Conservation (phyloP, 306 rosid species). For the Cicer pinnatifidum region DNA sequence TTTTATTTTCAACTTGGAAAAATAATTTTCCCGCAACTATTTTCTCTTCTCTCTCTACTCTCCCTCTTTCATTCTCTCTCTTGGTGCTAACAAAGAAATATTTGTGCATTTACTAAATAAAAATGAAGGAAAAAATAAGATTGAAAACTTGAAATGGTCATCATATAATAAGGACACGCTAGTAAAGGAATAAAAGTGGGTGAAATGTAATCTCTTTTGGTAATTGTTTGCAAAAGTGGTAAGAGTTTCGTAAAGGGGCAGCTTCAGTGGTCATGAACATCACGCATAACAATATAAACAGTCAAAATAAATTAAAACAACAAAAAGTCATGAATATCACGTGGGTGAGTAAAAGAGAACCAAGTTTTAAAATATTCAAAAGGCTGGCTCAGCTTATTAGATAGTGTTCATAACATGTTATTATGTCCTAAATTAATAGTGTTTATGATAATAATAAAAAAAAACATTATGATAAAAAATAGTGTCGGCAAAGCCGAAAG, state of each 20-base stretch:
- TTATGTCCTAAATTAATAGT: not conserved
- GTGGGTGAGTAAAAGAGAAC: constrained; percentile 15
- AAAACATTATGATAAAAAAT: not conserved
- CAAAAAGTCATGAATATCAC: constrained; percentile 41
- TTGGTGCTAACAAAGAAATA: too few relatives aligned
- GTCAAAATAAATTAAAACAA: not conserved
- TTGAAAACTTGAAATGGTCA: too few relatives aligned
- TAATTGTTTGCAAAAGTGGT: not conserved
- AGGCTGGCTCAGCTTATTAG: not conserved
- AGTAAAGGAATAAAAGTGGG: not conserved
- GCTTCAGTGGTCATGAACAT: constrained; percentile 34
- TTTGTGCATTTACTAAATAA: too few relatives aligned
- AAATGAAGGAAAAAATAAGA: too few relatives aligned
- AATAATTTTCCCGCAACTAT: too few relatives aligned
- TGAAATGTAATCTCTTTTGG: not conserved
- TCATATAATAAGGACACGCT: too few relatives aligned
- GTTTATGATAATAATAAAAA: not conserved
- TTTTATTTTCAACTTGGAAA: too few relatives aligned
- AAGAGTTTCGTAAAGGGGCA: constrained; percentile 24
- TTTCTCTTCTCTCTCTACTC: too few relatives aligned
- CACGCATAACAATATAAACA: constrained; percentile 5
- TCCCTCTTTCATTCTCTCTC: too few relatives aligned
- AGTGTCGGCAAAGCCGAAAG: not conserved
- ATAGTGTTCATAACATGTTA: not conserved
- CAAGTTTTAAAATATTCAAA: not conserved